These are phyloP conservation scores for Aquilaria agallochum DNA, from an alignment of 441 rosid species.

Conservation along the genomic window DNA sequence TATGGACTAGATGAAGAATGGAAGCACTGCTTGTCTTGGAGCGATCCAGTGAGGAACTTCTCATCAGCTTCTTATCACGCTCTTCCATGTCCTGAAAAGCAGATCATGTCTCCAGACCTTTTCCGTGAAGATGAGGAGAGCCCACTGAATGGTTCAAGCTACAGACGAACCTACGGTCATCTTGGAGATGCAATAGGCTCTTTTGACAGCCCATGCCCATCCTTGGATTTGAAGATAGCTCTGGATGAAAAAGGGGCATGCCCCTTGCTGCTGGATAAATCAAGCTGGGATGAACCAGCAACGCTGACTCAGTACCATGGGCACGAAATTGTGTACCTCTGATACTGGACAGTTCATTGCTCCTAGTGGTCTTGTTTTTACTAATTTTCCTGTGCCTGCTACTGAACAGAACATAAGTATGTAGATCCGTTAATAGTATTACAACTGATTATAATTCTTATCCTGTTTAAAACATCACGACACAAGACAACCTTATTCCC, in stretches of 20 bases:
- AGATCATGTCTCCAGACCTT: slow-evolving; percentile 17
- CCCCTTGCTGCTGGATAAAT: slow-evolving; percentile 23
- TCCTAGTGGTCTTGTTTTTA: too few relatives aligned
- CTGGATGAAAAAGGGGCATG: slow-evolving; percentile 8
- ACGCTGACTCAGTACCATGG: too few relatives aligned
- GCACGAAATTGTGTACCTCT: too few relatives aligned
- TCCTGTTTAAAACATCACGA: too few relatives aligned
- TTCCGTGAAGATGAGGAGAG: slow-evolving; percentile 8
- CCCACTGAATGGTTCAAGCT: slow-evolving; percentile 6
- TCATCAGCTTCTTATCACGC: slow-evolving; percentile 10
- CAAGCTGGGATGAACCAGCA: slow-evolving; percentile 13
- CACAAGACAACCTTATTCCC: too few relatives aligned
- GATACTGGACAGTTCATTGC: too few relatives aligned
- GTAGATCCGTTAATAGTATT: too few relatives aligned
- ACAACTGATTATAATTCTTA: too few relatives aligned
- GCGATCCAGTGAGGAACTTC: slow-evolving; percentile 10
- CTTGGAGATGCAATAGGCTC: slow-evolving; percentile 8
- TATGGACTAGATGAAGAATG: slow-evolving; percentile 18
- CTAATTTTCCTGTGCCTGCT: too few relatives aligned
- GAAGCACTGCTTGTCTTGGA: slow-evolving; percentile 15
- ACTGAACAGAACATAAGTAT: too few relatives aligned
- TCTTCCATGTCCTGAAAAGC: slow-evolving; percentile 18
- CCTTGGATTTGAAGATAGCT: slow-evolving; percentile 16
- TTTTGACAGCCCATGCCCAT: slow-evolving; percentile 21
- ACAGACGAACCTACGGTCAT: slow-evolving; percentile 9